Percentiles rank a stretch among this genome's conserved stretches.
phyloP scores from a whole-genome alignment of 73 alveolate genomes.

The Paramecium primaurelia region DNA sequence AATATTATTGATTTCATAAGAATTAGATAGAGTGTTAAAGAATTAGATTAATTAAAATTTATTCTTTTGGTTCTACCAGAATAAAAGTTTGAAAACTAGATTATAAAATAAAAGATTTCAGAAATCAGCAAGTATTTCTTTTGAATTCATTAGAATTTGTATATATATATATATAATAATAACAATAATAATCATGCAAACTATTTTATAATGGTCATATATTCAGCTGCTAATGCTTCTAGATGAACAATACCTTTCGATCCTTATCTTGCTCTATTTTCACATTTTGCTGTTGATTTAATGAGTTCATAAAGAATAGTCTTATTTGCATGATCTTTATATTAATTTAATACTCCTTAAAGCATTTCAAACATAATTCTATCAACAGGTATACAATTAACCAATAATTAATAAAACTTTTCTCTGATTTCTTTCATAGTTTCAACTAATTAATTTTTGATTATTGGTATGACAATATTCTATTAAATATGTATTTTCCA shows the following conservation, averaged over 20 bases:
- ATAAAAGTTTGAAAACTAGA: background rate
- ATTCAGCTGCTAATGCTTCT: conserved; percentile 92
- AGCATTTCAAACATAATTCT: conserved; percentile 69
- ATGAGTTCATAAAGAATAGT: conserved; percentile 65
- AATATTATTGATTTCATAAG: background rate
- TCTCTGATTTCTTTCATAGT: conserved; percentile 70
- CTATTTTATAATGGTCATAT: conserved; percentile 25
- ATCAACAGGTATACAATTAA: conserved; percentile 67
- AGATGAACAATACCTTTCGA: conserved; percentile 90
- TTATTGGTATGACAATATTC: conserved; percentile 55
- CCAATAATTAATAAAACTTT: conserved; percentile 64
- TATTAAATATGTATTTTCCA: conserved; percentile 7
- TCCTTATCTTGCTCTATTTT: conserved; percentile 86
- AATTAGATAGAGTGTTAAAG: background rate
- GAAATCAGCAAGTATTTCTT: background rate
- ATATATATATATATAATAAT: background rate
- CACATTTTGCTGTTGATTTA: conserved; percentile 79
- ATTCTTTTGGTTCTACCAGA: background rate
- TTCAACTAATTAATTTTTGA: conserved; percentile 64
- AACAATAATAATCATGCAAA: background rate
- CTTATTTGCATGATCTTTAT: conserved; percentile 66
- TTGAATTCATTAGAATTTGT: background rate
- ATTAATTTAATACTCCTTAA: conserved; percentile 69
- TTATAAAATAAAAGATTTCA: background rate
- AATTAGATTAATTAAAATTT: background rate